phyloP scores from a whole-genome alignment of 2,329 filamentous ascomycete species.

The Aspergillus floridensis region DNA sequence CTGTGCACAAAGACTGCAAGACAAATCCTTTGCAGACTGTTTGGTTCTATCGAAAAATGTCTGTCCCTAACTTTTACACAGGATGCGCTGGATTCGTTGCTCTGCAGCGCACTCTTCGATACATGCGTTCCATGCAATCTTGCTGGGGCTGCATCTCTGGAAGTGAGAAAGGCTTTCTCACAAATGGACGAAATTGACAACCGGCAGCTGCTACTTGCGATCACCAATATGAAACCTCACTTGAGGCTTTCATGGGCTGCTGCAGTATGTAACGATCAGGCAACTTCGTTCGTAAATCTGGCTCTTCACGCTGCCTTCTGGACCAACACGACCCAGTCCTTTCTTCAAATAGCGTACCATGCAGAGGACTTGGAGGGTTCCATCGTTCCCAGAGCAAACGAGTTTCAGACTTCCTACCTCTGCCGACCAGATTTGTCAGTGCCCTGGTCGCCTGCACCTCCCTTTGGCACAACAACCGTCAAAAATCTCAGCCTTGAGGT shows the following conservation, averaged over 20 bases:
- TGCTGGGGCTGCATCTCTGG: slow-evolving; percentile 19
- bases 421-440: background rate
- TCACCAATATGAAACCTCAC: background rate
- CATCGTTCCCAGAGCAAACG: background rate
- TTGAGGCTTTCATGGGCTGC: slow-evolving; percentile 4
- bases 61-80: slow-evolving; percentile 18
- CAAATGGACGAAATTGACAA: background rate
- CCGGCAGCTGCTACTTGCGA: background rate
- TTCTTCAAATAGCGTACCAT: background rate
- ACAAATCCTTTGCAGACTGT: too few relatives aligned
- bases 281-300: background rate
- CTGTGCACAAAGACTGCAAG: too few relatives aligned
- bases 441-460: background rate
- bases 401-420: background rate
- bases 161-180: slow-evolving; percentile 14
- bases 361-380: background rate
- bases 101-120: slow-evolving; percentile 25
- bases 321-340: background rate
- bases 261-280: background rate
- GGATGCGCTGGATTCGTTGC: slow-evolving; percentile 23
- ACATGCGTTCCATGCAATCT: slow-evolving; percentile 24
- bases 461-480: background rate
- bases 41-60: slow-evolving; percentile 6
- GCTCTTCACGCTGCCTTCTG: background rate
- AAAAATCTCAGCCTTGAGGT: background rate